These are phyloP conservation scores for Solanum etuberosum DNA, from an alignment of 257 asterid species.

Conservation along the genomic window DNA sequence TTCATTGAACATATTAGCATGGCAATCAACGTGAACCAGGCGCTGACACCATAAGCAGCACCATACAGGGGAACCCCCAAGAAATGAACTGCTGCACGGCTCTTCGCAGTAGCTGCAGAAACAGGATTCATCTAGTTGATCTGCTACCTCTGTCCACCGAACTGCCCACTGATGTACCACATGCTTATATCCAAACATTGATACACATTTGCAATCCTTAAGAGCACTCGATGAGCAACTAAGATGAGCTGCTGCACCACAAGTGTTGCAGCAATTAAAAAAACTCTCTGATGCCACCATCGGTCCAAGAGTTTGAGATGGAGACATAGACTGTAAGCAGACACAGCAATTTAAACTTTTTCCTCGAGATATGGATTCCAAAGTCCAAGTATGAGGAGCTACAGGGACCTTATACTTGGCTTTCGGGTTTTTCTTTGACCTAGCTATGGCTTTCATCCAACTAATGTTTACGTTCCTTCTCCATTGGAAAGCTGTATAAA, in stretches of 20 bases:
- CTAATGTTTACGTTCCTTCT: constrained; percentile 73
- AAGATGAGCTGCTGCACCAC: constrained; percentile 92
- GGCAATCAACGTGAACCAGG: constrained; percentile 92
- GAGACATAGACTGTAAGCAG: constrained; percentile 68
- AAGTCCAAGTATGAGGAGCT: constrained; percentile 72
- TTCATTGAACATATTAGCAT: constrained; percentile 63
- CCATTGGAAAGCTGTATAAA: constrained; percentile 87
- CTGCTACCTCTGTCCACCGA: constrained; percentile 82
- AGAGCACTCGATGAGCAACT: constrained; percentile 75
- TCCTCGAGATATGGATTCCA: constrained; percentile 75
- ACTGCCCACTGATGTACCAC: constrained; percentile 96
- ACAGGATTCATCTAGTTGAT: constrained; percentile 84
- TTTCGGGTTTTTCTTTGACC: constrained; percentile 93
- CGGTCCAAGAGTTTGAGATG: constrained; percentile 75
- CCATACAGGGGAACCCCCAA: constrained; percentile 97
- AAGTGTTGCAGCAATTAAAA: constrained; percentile 60
- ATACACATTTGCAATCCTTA: constrained; percentile 81
- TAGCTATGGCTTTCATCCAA: constrained; percentile 95
- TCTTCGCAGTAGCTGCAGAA: constrained; percentile 96
- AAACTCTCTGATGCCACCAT: constrained; percentile 57
- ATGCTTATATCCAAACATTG: constrained; percentile 64
- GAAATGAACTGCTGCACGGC: constrained; percentile 59
- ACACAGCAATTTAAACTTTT: constrained; percentile 82
- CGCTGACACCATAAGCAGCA: constrained; percentile 99
- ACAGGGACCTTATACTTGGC: constrained; percentile 52